Evolutionary conservation across 2,329 filamentous ascomycete genomes (phyloP).

Genomic region (Beauveria sp.): DNA sequence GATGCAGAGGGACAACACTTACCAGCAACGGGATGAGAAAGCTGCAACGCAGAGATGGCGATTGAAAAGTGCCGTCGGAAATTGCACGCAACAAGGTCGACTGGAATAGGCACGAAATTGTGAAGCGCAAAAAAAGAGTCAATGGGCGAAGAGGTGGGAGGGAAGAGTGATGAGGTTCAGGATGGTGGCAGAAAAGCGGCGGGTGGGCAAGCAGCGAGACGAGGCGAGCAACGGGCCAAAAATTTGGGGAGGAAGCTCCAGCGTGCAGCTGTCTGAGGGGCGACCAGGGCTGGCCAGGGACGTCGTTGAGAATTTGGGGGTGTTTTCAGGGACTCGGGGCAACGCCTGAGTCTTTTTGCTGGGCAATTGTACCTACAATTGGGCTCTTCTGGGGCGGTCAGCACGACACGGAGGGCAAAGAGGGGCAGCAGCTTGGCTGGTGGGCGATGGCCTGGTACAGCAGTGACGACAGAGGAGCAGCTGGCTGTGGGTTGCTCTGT

Average conservation of each 20-base stretch:
- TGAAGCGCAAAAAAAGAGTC: constrained; percentile 2
- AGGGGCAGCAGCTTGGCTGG: background rate
- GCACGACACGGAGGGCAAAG: background rate
- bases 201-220: background rate
- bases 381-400: background rate
- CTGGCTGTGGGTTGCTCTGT: background rate
- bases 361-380: background rate
- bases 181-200: constrained; percentile 9
- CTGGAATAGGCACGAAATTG: background rate
- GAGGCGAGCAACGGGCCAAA: background rate
- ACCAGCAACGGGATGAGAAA: background rate
- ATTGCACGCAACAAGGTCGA: background rate
- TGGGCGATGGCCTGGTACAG: background rate
- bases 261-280: constrained; percentile 8
- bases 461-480: background rate
- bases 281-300: background rate
- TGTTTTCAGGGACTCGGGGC: background rate
- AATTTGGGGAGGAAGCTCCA: constrained; percentile 5
- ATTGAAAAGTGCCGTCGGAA: background rate
- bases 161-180: constrained; percentile 5
- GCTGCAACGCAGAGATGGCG: background rate
- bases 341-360: no score
- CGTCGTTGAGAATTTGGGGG: background rate
- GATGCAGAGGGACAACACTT: background rate
- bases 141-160: constrained; percentile 10